A percentile compares a stretch with the other conserved stretches of the same genome.
These are phyloP conservation scores for Cyclospora cayetanensis DNA, from an alignment of 169 alveolate genomes.

Conservation along the genomic window DNA sequence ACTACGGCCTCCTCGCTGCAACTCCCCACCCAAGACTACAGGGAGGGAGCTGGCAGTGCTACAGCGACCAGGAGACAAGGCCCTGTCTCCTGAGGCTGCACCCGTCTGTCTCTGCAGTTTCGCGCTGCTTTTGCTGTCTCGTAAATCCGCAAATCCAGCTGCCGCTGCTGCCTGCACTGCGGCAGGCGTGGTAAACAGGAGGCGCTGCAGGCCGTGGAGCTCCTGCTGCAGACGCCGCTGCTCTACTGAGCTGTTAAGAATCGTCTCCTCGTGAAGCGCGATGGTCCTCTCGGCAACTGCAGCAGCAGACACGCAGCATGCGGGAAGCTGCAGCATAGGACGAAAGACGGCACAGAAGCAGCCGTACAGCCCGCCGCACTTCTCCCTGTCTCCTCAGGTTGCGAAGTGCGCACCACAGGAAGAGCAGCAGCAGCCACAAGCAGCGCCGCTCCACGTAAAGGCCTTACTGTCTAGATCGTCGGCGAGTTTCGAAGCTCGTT, in stretches of 20 bases:
- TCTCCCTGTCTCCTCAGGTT: too few relatives aligned
- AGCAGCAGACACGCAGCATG: neutral
- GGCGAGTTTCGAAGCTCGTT: constrained; percentile 67
- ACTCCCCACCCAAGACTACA: neutral
- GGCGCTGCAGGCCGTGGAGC: constrained; percentile 26
- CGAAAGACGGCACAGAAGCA: neutral
- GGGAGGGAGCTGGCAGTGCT: constrained; percentile 38
- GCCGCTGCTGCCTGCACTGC: constrained; percentile 45
- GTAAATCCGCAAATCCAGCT: neutral
- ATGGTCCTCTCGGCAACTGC: constrained; percentile 27
- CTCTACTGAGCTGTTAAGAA: neutral
- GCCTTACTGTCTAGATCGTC: constrained; percentile 57
- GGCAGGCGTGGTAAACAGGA: neutral
- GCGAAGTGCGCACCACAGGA: neutral
- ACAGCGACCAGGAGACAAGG: constrained; percentile 55
- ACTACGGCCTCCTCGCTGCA: constrained; percentile 18
- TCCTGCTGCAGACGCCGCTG: constrained; percentile 58
- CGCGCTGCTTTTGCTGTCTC: neutral
- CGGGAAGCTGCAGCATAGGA: neutral
- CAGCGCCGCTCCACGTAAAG: neutral
- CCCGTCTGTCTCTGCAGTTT: neutral
- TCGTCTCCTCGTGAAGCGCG: constrained; percentile 15
- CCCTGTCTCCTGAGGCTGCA: neutral
- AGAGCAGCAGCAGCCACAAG: neutral
- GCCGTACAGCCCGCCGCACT: neutral